A percentile compares a stretch with the other conserved stretches of the same genome.
phyloP scores from a whole-genome alignment of 257 asterid species.

The Plantago elongata region DNA sequence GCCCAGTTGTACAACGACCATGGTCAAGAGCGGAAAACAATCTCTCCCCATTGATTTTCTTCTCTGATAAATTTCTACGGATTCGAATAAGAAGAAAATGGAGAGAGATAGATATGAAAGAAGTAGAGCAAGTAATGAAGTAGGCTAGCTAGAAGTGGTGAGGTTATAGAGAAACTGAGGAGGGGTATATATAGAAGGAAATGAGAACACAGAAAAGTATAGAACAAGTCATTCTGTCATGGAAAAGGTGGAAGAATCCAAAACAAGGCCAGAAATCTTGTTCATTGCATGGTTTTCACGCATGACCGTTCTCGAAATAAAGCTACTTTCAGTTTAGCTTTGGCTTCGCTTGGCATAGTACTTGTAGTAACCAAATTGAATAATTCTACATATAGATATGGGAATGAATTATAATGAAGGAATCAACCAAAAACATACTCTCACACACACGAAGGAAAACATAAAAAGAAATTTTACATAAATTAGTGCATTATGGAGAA shows the following conservation, averaged over 20 bases:
- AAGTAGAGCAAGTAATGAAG: slow-evolving; percentile 1
- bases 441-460: neutral
- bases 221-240: slow-evolving; percentile 23
- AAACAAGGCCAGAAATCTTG: slow-evolving; percentile 27
- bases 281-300: slow-evolving; percentile 51
- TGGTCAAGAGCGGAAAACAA: slow-evolving; percentile 45
- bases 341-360: slow-evolving; percentile 12
- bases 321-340: slow-evolving; percentile 59
- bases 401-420: neutral
- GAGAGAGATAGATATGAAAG: neutral
- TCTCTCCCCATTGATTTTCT: slow-evolving; percentile 32
- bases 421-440: neutral
- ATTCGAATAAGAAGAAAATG: neutral
- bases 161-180: neutral
- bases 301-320: slow-evolving; percentile 47
- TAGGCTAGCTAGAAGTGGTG: neutral
- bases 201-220: slow-evolving; percentile 18
- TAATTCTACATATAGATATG: slow-evolving; percentile 3
- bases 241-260: slow-evolving; percentile 19
- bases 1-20: slow-evolving; percentile 75
- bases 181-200: slow-evolving; percentile 19
- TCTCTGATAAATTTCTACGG: neutral
- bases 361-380: slow-evolving; percentile 43
- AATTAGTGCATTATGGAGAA: too few species aligned
- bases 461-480: too few species aligned